A percentile compares a stretch with the other conserved stretches of the same genome.
phyloP scores from a whole-genome alignment of 73 alveolate genomes.

The Stentor coeruleus region DNA sequence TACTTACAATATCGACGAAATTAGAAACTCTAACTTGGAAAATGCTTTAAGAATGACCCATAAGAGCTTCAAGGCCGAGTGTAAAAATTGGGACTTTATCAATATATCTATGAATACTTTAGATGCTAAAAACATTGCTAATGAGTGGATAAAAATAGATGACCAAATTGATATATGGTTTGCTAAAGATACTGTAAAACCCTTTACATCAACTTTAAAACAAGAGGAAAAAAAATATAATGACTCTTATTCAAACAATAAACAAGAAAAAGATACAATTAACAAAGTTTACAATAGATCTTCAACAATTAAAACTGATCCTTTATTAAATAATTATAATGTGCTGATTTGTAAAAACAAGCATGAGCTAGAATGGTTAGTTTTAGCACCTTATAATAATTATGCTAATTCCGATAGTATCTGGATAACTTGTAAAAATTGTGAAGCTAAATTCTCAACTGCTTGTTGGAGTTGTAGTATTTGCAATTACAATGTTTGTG shows the following conservation, averaged over 20 bases:
- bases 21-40: no score
- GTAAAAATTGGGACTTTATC: no score
- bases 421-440: neutral
- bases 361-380: neutral
- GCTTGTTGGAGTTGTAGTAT: neutral
- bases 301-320: neutral
- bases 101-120: no score
- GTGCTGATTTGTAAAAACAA: neutral
- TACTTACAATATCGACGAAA: neutral
- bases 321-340: neutral
- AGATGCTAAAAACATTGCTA: no score
- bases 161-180: neutral
- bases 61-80: no score
- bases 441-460: neutral
- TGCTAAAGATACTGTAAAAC: neutral
- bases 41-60: no score
- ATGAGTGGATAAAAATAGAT: no score
- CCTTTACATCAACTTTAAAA: neutral
- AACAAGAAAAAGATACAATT: no score
- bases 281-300: neutral
- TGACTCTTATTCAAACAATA: neutral
- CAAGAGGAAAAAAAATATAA: neutral
- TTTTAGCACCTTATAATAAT: neutral
- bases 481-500: neutral
- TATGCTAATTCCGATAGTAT: neutral